Percentiles rank a stretch among this genome's conserved stretches.
Conservation (phyloP, 2,329 filamentous ascomycete genomes). For the Pseudogymnoascus sp. region DNA sequence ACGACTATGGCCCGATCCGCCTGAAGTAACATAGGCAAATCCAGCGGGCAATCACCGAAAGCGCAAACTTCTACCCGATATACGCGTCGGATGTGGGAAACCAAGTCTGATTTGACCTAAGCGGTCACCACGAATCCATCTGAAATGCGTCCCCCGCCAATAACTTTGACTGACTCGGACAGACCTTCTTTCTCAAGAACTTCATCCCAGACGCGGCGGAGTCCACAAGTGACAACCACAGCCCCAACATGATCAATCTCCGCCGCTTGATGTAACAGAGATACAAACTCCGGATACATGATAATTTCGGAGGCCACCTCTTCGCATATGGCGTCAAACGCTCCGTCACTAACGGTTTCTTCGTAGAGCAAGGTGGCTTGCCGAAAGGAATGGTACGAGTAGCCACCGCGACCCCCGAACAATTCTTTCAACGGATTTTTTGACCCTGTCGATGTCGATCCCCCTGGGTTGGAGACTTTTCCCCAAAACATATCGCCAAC, state of each 20-base stretch:
- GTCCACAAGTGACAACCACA: constrained; percentile 48
- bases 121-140: constrained; percentile 44
- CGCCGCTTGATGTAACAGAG: constrained; percentile 32
- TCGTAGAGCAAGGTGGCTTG: constrained; percentile 47
- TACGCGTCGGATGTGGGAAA: constrained; percentile 31
- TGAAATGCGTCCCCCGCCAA: constrained; percentile 42
- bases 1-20: constrained; percentile 49
- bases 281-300: constrained; percentile 40
- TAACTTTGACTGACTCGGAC: constrained; percentile 36
- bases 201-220: constrained; percentile 46
- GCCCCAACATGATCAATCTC: constrained; percentile 33
- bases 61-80: constrained; percentile 39
- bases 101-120: constrained; percentile 40
- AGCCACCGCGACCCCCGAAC: constrained; percentile 40
- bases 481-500: constrained; percentile 44
- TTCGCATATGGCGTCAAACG: constrained; percentile 39
- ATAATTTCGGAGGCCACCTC: constrained; percentile 33
- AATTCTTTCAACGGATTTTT: constrained; percentile 32
- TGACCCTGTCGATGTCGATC: neutral
- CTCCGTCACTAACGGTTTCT: constrained; percentile 29
- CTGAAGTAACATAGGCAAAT: constrained; percentile 46
- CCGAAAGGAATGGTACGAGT: constrained; percentile 46
- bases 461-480: constrained; percentile 10
- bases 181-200: constrained; percentile 39
- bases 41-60: constrained; percentile 52